Base-by-base conservation (phyloP, 2,329 filamentous ascomycete species). In the Achaetomium macrosporum region DNA sequence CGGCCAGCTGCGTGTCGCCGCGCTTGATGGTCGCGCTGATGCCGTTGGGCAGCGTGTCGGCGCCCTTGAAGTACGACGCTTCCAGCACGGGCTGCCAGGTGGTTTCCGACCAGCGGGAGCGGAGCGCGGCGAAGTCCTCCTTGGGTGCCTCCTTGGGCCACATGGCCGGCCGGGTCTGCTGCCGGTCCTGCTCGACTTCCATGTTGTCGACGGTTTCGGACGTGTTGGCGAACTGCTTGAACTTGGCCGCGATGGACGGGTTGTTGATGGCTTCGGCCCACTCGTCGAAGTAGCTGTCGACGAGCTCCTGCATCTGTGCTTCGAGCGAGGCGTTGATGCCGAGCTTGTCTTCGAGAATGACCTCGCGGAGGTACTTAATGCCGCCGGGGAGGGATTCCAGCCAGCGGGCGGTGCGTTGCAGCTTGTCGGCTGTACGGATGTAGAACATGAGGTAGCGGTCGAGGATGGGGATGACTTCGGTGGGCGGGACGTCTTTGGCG, bases 391-490 rank as follows among this genome's bases (percentile, higher is more conserved):
- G 78, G 48, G 78, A 80, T 68, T 96, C 90, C 36, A 96, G 75
- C 90, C 90, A 96, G 20, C 89, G 80, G 0, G 90, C 90, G 25
- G 90, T 96, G 46, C 90, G 82, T 69, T 96, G 90, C 0, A 96
- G 81, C 65, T 88, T 90, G 72, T 96, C 90, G 42, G 89, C 90
- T 0, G 91, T 95, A 60, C 90, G 87, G 63, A 96, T 93, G 72
- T 96, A 96, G 75, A 96, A 92, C 71, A 91, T 89, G 20, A 96
- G 79, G 65, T 93, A 96, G 42, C 91, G 84, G 68, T 96, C 91
- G 2, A 96, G 75, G 53, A 96, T 87, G 1, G 88, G 83, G 9
- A 95, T 77, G 9, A 95, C 84, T 63, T 95, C 87, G 47, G 88
- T 83, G 0, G 88, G 87, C 0, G 88, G 82, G 0, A 95, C 89